phyloP scores from a whole-genome alignment of 1,284 basidiomycete species.

The Melampsora larici-populina region DNA sequence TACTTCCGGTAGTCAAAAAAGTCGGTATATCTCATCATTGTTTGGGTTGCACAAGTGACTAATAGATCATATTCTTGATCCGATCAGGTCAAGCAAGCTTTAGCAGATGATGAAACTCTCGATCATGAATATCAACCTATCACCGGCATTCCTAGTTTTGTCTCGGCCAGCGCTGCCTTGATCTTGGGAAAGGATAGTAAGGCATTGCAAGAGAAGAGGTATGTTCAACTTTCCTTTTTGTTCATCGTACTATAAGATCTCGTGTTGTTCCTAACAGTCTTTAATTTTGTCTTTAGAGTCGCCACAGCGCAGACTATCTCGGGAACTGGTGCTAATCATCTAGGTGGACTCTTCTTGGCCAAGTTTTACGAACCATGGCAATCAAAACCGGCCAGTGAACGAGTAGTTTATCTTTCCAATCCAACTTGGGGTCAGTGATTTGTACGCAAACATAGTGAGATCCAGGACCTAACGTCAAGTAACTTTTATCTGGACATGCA shows the following conservation, averaged over 20 bases:
- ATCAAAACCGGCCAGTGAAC: conserved; percentile 56
- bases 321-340: conserved; percentile 90
- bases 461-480: neutral
- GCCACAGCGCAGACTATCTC: conserved; percentile 83
- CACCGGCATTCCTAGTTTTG: conserved; percentile 78
- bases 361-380: conserved; percentile 72
- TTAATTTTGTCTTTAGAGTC: conserved; percentile 45
- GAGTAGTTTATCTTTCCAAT: conserved; percentile 74
- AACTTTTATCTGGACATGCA: neutral
- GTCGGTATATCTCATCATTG: conserved; percentile 37
- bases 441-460: conserved; percentile 45
- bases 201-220: conserved; percentile 67
- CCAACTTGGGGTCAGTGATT: conserved; percentile 82
- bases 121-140: conserved; percentile 95
- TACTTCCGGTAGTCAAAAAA: conserved; percentile 55
- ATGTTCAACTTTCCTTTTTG: neutral
- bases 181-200: conserved; percentile 73
- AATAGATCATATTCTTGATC: neutral
- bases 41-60: neutral
- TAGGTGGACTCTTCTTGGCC: conserved; percentile 82
- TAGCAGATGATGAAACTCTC: conserved; percentile 68
- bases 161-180: conserved; percentile 71
- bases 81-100: conserved; percentile 66
- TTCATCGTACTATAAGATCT: neutral
- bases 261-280: neutral